A percentile compares a stretch with the other conserved stretches of the same genome.
phyloP scores from a whole-genome alignment of 1,139 yeast genomes.

The Suhomyces coccinellae region DNA sequence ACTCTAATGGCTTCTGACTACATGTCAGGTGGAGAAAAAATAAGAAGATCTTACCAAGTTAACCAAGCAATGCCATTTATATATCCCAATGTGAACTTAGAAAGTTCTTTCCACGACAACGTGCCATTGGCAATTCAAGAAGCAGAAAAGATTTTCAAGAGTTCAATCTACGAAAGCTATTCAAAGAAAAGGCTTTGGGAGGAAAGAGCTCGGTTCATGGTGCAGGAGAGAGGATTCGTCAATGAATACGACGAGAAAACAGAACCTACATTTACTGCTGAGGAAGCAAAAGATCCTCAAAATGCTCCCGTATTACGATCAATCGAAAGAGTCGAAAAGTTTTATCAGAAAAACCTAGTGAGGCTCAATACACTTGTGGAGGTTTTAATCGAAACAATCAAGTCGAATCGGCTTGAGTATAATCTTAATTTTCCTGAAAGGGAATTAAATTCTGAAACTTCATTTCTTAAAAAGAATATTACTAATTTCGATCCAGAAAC shows the following conservation, averaged over 20 bases:
- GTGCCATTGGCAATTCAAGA: conserved; percentile 80
- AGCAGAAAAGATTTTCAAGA: conserved; percentile 61
- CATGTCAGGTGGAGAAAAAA: conserved; percentile 61
- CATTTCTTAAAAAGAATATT: conserved; percentile 22
- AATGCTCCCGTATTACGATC: conserved; percentile 21
- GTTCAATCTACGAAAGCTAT: conserved; percentile 65
- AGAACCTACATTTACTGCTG: background rate
- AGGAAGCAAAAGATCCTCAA: background rate
- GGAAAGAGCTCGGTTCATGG: conserved; percentile 68
- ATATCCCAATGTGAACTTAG: conserved; percentile 48
- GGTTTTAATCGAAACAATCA: conserved; percentile 63
- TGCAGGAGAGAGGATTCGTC: conserved; percentile 72
- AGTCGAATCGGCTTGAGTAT: conserved; percentile 44
- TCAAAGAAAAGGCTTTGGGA: conserved; percentile 69
- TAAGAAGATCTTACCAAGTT: conserved; percentile 72
- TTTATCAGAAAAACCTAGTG: conserved; percentile 55
- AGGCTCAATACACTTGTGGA: conserved; percentile 61
- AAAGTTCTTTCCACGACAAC: conserved; percentile 16
- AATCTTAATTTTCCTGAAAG: conserved; percentile 39
- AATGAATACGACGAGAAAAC: conserved; percentile 22
- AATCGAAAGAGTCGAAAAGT: conserved; percentile 57
- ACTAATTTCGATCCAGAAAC: conserved; percentile 18
- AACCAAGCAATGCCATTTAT: conserved; percentile 79
- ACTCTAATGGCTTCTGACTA: conserved; percentile 62
- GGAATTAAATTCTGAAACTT: conserved; percentile 40